Base-by-base conservation (phyloP, 2,329 filamentous ascomycete species). In the Alternaria sp. region DNA sequence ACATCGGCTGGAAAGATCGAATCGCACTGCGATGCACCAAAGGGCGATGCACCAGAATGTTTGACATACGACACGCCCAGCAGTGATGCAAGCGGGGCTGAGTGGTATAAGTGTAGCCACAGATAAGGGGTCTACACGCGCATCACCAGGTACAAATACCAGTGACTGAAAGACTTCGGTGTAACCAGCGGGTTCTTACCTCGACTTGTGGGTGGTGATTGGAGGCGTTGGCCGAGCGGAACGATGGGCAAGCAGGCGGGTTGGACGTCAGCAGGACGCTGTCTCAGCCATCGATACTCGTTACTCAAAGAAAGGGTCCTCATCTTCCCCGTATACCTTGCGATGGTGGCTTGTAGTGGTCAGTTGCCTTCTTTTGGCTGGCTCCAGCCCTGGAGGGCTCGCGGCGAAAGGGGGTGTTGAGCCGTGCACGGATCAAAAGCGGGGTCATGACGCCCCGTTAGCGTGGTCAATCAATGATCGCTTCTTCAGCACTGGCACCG, bases 281-380 rank as follows among this genome's bases (percentile, higher is more conserved):
- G 21, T n/a, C 26, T 25, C 20, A 25, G 20, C 18, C 20, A 41
- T 53, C 9, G 4, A 8, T n/a, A 43, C 14, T 28, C 23, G 46
- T 26, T 30, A 26, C n/a, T 30, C 11, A 28, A 25, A 23, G 7
- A 50, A 10, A 18, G n/a, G 11, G 8, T 47, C 11, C 26, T 43
- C 15, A 28, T 55, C 15, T 49, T 15, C 25, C 14, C 5, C 28
- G 14, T 18, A 12, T 45, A 56, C 44, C 12, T 47, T 30, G 43
- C 3, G n/a, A 41, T 20, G 23, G 30, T 47, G 33, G 51, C 55
- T 64, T 54, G 33, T 54, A 21, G 47, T 59, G 45, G 57, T 58
- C 56, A 58, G 61, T 61, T 70, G 69, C 63, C 63, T 64, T 23
- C 53, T 53, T 59, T 46, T 25, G 30, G 18, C 28, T 51, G 30